phyloP scores from a whole-genome alignment of 257 asterid species.

The Fraxinus quadrangulata region DNA sequence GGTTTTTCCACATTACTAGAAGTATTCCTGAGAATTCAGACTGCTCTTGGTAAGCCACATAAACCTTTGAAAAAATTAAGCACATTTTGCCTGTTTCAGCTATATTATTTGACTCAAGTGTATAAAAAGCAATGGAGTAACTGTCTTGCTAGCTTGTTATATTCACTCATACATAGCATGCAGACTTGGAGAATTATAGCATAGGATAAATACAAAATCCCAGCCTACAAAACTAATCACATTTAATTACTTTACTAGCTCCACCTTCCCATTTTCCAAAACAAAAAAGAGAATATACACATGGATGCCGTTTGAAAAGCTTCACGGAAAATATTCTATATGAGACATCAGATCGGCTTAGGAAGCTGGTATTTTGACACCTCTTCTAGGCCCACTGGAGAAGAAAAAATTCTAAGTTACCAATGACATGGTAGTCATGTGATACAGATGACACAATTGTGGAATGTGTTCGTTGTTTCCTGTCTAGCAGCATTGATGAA shows the following conservation, averaged over 20 bases:
- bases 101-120: neutral
- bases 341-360: neutral
- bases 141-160: neutral
- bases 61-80: no score
- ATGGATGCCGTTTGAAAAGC: neutral
- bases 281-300: neutral
- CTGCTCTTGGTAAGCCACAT: neutral
- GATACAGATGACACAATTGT: neutral
- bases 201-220: neutral
- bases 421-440: neutral
- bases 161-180: neutral
- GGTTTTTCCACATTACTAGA: neutral
- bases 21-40: neutral
- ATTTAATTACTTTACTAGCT: neutral
- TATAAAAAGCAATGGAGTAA: no score
- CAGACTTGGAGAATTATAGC: neutral
- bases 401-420: neutral
- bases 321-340: neutral
- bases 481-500: neutral
- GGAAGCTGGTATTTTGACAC: neutral
- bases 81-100: neutral
- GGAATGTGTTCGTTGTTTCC: neutral
- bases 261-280: neutral
- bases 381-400: neutral
- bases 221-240: neutral